These are phyloP conservation scores for Microsporum ferrugineum DNA, from an alignment of 2,329 filamentous ascomycete genomes.

Conservation along the genomic window DNA sequence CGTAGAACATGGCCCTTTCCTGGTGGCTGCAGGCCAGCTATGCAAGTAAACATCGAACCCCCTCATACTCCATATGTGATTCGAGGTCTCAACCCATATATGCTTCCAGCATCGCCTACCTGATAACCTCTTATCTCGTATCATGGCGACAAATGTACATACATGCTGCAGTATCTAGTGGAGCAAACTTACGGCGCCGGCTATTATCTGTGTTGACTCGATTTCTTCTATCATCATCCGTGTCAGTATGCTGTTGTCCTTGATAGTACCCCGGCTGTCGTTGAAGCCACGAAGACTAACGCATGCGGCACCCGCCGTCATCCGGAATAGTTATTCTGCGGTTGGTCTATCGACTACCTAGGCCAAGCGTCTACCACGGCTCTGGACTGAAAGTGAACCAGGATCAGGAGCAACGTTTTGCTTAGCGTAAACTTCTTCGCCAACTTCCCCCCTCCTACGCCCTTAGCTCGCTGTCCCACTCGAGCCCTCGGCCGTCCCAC, in stretches of 20 bases:
- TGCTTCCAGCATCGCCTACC: background rate
- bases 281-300: background rate
- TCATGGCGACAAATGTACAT: background rate
- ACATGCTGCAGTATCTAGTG: background rate
- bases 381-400: constrained; percentile 6
- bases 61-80: background rate
- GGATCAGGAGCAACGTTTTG: constrained; percentile 3
- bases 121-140: background rate
- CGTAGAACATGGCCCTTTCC: background rate
- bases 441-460: background rate
- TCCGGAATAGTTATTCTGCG: background rate
- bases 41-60: background rate
- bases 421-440: constrained; percentile 4
- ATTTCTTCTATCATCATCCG: background rate
- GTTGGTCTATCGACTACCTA: background rate
- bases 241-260: background rate
- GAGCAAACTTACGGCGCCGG: background rate
- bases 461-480: background rate
- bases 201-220: background rate
- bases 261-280: background rate
- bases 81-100: background rate
- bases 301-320: background rate
- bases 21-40: background rate
- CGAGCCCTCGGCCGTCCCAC: background rate
- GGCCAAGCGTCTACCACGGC: constrained; percentile 3